Base-by-base conservation (phyloP, 2,329 filamentous ascomycete genomes). In the Septoria linicola region DNA sequence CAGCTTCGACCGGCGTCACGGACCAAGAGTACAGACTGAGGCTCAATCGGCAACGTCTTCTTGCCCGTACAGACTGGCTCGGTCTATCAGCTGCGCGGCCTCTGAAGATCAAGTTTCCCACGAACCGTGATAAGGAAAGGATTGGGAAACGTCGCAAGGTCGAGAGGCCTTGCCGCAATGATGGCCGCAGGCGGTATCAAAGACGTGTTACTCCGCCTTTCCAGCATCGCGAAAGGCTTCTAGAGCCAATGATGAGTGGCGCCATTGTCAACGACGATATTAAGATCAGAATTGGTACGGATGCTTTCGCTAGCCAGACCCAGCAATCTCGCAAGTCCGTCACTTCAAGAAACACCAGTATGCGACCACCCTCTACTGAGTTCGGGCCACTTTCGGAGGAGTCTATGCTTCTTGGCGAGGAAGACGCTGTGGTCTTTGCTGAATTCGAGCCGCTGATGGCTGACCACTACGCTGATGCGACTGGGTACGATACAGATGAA, bases 101-200 rank as follows among this genome's bases (percentile, higher is more conserved):
- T 10, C 27, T 64, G 13, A 56, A 58, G 16, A 54, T 66, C n/a
- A 52, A 52, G 3, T 66, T 63, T 36, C 41, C 60, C 13, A 49
- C 54, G 2, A 30, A 49, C 3, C 41, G 40, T 3, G 64, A 63
- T 5, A 55, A 51, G 32, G 58, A 62, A 13, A 50, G 47, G 14
- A 51, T 68, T n/a, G 65, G 64, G 4, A 64, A 63, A 48, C 60
- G 66, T 13, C 60, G 61, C 25, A 67, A 60, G 46, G 46, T 68
- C 13, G 31, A 58, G 20, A 59, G 47, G 19, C 17, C 52, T n/a
- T 25, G 6, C 11, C 36, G 35, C 8, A 31, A 37, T 17, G 40
- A 32, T 39, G 31, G 50, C 8, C 57, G 57, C 17, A 42, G 50
- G 35, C 51, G 56, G 8, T 41, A 31, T 14, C 34, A 35, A 17